Base-by-base conservation (phyloP, 148 eudicot genomes). In the Rhododendron henanense region DNA sequence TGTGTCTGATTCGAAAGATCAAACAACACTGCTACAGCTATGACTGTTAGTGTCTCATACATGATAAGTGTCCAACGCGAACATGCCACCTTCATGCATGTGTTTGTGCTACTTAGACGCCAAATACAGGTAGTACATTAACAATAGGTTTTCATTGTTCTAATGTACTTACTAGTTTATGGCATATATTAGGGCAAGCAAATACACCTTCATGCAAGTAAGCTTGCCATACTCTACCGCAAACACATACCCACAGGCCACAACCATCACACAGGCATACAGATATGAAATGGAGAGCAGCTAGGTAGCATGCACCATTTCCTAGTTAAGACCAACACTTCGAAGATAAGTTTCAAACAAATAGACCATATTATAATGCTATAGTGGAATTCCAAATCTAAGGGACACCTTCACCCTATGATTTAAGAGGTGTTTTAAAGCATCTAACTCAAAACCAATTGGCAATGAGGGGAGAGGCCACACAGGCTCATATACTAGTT, bases 221-320 rank as follows among this genome's bases (percentile, higher is more conserved):
- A 28, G 74, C 33, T 67, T 31, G 39, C 76, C 76, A 13, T 33
- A 71, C 7, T 33, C 31, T 33, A 71, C 5, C 8, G 76, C 39
- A 76, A 76, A 76, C 79, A 41, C 50, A 78, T 45, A 41, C 25
- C 50, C 79, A 76, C 79, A 78, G 19, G 23, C 79, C 79, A 76
- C 50, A 78, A 11, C 28, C 51, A 78, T 25, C 39, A 50, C 7
- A 4, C 61, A 13, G 39, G 16, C 61, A 79, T 1, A 78, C 82
- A 79, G 10, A n/a, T 78, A 78, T 45, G 53, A 39, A 50, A 79
- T 79, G 57, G 81, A 48, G 61, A 25, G 35, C 37, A 79, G 31
- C 61, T 50, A n/a, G 28, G 57, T n/a, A 79, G 37, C 21, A 23
- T 3, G 81, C 51, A 44, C 33, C 31, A 44, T 44, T 78, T 16